Conservation (phyloP, 257 asterid species). For the Mentha longifolia region DNA sequence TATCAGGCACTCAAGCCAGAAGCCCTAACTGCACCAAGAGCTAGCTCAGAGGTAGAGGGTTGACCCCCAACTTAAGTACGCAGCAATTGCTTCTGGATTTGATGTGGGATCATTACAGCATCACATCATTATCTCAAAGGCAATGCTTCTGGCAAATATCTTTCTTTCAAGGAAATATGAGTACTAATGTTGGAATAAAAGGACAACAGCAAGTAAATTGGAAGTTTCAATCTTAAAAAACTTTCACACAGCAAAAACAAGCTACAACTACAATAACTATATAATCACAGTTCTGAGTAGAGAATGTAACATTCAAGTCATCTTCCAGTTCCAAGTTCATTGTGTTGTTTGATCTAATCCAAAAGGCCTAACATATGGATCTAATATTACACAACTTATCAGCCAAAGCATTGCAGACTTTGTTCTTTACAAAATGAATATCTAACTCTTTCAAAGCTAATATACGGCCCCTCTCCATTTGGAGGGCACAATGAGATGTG, state of each 20-base stretch:
- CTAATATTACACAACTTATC: background rate
- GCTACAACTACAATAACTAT: background rate
- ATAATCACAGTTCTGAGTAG: background rate
- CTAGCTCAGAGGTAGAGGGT: too few relatives aligned
- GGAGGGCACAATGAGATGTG: background rate
- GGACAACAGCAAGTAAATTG: conserved; percentile 9
- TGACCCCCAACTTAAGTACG: too few relatives aligned
- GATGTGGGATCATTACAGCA: too few relatives aligned
- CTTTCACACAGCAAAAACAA: background rate
- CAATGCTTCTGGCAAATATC: conserved; percentile 9
- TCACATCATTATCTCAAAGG: conserved; percentile 1
- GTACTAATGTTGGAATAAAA: background rate
- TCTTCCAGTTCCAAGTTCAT: background rate
- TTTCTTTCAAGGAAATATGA: background rate
- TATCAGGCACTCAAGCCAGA: too few relatives aligned
- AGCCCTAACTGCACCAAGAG: too few relatives aligned
- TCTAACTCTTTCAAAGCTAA: background rate
- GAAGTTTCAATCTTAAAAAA: background rate
- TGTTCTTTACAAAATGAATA: background rate
- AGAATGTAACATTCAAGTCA: background rate
- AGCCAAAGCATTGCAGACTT: background rate
- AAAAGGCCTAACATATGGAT: background rate
- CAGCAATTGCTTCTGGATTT: too few relatives aligned
- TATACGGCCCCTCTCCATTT: background rate
- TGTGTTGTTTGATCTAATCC: background rate